Evolutionary conservation across 345 rosid species (phyloP).

Genomic region (Camelina neglecta): DNA sequence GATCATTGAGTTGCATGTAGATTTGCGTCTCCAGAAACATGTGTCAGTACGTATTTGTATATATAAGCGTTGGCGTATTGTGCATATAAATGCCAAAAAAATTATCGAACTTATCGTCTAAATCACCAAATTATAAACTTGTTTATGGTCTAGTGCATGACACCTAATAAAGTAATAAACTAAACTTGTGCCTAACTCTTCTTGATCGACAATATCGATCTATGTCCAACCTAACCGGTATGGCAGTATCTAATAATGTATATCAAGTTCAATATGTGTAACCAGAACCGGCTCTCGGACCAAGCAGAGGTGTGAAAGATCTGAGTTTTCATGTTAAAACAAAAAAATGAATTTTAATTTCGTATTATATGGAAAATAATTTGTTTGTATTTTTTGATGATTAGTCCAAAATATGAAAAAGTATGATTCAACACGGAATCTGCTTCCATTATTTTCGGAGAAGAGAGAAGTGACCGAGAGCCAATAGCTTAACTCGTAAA

Average conservation of each 20-base stretch:
- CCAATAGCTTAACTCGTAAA: too few species aligned
- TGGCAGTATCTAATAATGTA: not conserved
- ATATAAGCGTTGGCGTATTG: not conserved
- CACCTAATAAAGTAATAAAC: constrained; percentile 26
- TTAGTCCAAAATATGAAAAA: too few species aligned
- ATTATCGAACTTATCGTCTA: not conserved
- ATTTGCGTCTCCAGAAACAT: not conserved
- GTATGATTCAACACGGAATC: too few species aligned
- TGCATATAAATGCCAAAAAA: constrained; percentile 23
- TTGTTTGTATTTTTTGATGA: too few species aligned
- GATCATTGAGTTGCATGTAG: constrained; percentile 25
- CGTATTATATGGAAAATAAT: too few species aligned
- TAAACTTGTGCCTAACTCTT: constrained; percentile 31
- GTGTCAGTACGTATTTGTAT: not conserved
- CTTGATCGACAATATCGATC: not conserved
- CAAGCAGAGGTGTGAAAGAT: too few species aligned
- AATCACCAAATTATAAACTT: constrained; percentile 1
- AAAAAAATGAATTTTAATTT: too few species aligned
- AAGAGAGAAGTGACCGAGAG: too few species aligned
- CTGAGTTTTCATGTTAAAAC: too few species aligned
- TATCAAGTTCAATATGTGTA: not conserved
- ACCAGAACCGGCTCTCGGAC: too few species aligned
- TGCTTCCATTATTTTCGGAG: too few species aligned
- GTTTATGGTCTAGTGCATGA: constrained; percentile 14
- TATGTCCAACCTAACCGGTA: constrained; percentile 26